Evolutionary conservation across 202 grass and related monocot genomes (phyloP), one percentile per base, ranked within the genome.

Genomic region (Digitaria exilis): DNA sequence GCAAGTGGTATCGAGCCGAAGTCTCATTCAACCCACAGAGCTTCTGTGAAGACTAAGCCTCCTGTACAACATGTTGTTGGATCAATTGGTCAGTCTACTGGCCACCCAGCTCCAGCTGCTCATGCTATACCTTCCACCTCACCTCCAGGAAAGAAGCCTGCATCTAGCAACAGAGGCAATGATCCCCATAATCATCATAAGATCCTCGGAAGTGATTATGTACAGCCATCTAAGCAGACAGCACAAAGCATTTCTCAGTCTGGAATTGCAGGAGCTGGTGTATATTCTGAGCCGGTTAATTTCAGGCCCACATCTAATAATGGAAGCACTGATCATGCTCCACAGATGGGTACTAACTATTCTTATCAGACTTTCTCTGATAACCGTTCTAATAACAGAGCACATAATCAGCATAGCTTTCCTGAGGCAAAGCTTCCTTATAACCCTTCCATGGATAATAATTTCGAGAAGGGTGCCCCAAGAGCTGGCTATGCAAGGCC

Each of bases 241-340:
- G 62, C 86, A 51, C 82, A 65, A 69, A 84, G 78, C 49, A 77
- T 83, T 76, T 73, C 87, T 25, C 85, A 86, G 66, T 85, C 89
- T 46, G 57, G 71, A 82, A 91, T 87, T 37, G 64, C 90, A 82
- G 87, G 77, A 74, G 75, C 84, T 82, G 86, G 81, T 44, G 88
- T 85, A 60, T 89, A 84, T 76, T 74, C 90, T 77, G 92, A 95
- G 34, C 52, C 85, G 69, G 90, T 82, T 73, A 91, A 69, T 83
- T 35, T 78, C 43, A 94, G 25, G 32, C 22, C 84, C 46, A 22
- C 65, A 58, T 83, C 80, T 13, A 85, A 83, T 66, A 78, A 94
- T 86, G 86, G 80, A 84, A 32, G 80, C 58, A 39, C 26, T 45
- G 59, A 80, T 69, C 61, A 83, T 43, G 49, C 68, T 84, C 75